Conservation (phyloP, 805 yeast species). For the Candida pseudoglaebosa region DNA sequence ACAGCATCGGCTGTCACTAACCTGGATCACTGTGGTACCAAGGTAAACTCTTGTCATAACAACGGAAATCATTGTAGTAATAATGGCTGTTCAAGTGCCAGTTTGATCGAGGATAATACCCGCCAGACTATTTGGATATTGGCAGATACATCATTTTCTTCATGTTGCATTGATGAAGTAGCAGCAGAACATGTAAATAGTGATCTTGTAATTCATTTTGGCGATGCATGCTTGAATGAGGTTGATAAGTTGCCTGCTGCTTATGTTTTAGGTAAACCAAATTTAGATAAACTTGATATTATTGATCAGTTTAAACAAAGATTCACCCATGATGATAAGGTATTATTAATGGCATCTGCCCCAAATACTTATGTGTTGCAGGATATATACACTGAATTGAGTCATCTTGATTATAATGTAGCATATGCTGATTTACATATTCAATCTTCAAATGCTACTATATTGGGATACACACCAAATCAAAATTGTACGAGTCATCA, state of each 20-base stretch:
- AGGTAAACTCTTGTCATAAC: no score
- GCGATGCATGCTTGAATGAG: constrained; percentile 88
- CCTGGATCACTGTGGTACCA: constrained; percentile 4
- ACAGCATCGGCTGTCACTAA: constrained; percentile 2
- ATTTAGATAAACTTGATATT: constrained; percentile 40
- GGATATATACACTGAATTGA: constrained; percentile 32
- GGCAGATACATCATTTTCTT: constrained; percentile 93
- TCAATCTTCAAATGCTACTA: constrained; percentile 27
- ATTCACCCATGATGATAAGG: constrained; percentile 36
- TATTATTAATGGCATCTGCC: constrained; percentile 73
- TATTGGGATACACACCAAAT: constrained; percentile 39
- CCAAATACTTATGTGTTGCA: constrained; percentile 51
- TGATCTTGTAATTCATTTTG: constrained; percentile 86
- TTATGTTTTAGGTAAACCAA: constrained; percentile 74
- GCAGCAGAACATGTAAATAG: constrained; percentile 91
- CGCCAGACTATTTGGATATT: constrained; percentile 54
- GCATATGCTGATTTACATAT: constrained; percentile 31
- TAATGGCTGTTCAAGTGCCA: background rate
- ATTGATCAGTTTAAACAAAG: constrained; percentile 37
- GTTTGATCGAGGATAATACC: background rate
- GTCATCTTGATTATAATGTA: constrained; percentile 26
- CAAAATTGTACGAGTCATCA: constrained; percentile 2
- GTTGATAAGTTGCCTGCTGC: constrained; percentile 69
- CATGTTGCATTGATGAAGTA: constrained; percentile 95
- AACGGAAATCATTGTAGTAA: background rate